Evolutionary conservation across 352 stramenopile genomes (phyloP), one percentile per base, ranked within the genome.

Genomic region (Phytophthora sojae): DNA sequence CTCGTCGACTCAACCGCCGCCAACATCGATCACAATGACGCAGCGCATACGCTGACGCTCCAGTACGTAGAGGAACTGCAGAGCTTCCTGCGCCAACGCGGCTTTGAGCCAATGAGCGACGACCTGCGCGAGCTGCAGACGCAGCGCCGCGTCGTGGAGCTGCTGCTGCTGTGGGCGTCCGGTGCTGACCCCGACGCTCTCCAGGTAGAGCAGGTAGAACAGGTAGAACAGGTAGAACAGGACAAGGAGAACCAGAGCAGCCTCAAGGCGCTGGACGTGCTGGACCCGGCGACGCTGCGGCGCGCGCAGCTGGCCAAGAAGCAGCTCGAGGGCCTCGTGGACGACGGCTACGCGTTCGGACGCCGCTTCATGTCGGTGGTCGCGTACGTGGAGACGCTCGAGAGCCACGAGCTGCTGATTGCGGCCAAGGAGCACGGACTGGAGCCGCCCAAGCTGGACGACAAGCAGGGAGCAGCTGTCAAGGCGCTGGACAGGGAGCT

Each of bases 291-390:
- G 2, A 66, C 69, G 8, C 35, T 85, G 59, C 56, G 23, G 44
- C 71, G 61, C 12, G 68, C 64, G 30, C 75, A 80, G 35, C 57
- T 89, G 55, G 68, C 67, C 26, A 85, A 73, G 64, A 89, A 89
- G 55, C 69, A 81, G 53, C 50, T 89, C 3, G 49, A 72, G 6
- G 75, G 77, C 1, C 69, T 51, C 17, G 76, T 78, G 23, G 79
- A 88, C 57, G 83, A 91, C 44, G 71, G 82, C 35, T 93, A 93
- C 64, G 83, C 68, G 23, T 93, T 93, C 52, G 86, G 86, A 0
- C 75, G 86, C 44, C 79, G 86, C 17, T 92, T 93, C 59, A 62
- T 88, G 42, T 79, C 80, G 8, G 64, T 90, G 12, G 65, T 83
- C n/a, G 67, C 79, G 52, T 93, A 79, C 55, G 69, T 93, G 30